Base-by-base conservation (phyloP, 2,329 filamentous ascomycete genomes). In the Elsinoe perseae region DNA sequence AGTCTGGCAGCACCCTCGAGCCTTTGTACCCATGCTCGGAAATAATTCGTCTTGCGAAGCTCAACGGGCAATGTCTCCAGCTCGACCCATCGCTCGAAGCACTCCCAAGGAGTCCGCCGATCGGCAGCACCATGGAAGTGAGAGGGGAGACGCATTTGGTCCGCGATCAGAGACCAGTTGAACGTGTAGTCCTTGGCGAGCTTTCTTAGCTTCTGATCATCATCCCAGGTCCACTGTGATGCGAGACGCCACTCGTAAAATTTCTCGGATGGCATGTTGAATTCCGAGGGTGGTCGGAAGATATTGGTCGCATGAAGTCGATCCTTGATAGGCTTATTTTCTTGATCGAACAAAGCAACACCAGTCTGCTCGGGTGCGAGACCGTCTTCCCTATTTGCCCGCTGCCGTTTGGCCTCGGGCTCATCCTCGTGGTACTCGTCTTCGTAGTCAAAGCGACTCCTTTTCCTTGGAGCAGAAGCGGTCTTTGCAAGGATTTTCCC, bases 161-260 rank as follows among this genome's bases (percentile, higher is more conserved):
- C 87, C 1, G 91, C 88, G 55, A 97, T 95, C 4, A 98, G 77
- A 2, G 90, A 95, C 93, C 93, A 98, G 65, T 98, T 98, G 75
- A 96, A 97, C 0, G 89, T 89, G 66, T 93, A 95, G 61, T 97
- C 89, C 63, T 89, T 87, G 16, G 96, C 93, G 38, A 95, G 77
- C 44, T 79, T 80, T 55, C 88, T 85, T 5, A 98, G 77, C 69
- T 95, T 89, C 64, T 97, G 91, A 63, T 98, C 93, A 68, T 98
- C 93, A 2, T 85, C 78, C 66, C 83, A 80, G 0, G 89, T 89
- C 93, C 93, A 98, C 66, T 96, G 90, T 2, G 93, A 97, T 1
- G 90, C 85, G 54, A 80, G 83, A 36, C 93, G 81, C 60, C 82
- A 86, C 69, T 98, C 92, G 65, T 95, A 97, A 72, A 97, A 98